Base-by-base conservation (phyloP, 2,329 filamentous ascomycete genomes). In the Pseudogymnoascus sp. region DNA sequence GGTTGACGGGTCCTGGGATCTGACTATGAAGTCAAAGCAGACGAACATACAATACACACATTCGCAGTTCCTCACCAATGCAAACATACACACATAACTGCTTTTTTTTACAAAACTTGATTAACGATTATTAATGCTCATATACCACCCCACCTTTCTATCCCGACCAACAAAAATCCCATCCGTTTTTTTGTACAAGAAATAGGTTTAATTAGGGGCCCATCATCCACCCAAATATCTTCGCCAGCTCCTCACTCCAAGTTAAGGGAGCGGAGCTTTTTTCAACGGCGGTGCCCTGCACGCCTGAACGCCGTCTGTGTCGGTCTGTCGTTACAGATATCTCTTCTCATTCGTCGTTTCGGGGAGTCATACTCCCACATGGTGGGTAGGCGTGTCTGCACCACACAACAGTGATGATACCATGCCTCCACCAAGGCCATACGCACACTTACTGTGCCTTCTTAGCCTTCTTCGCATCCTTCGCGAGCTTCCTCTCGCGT, bases 401-500 rank as follows among this genome's bases (percentile, higher is more conserved):
- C 31, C 7, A 33, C 31, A 33, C 31, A 33, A 33, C 8, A 33
- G 31, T 33, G 31, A 10, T 33, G 8, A 33, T 2, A 33, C 31
- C 8, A 19, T 19, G 42, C 19, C 19, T 2, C 23, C 15, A 31
- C 15, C 15, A 28, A 31, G 8, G 13, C 23, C 8, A 19, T 10
- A 38, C 28, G 17, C 53, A 35, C 57, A n/a, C 67, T 62, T 72
- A 73, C 63, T 72, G 67, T 4, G 60, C 66, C 66, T 66, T 64
- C 78, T 89, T 82, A 50, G 80, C 79, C 82, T 92, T 92, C 81
- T 87, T 87, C 67, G 81, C 80, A 74, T 80, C 81, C 76, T 88
- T 81, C 64, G 84, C 76, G 63, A 80, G 72, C 84, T 90, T 93
- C 77, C 81, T 86, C 77, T 95, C 91, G 65, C 92, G 85, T 74